Conservation (phyloP, 1,284 basidiomycete species). For the Vanrija pseudolonga region DNA sequence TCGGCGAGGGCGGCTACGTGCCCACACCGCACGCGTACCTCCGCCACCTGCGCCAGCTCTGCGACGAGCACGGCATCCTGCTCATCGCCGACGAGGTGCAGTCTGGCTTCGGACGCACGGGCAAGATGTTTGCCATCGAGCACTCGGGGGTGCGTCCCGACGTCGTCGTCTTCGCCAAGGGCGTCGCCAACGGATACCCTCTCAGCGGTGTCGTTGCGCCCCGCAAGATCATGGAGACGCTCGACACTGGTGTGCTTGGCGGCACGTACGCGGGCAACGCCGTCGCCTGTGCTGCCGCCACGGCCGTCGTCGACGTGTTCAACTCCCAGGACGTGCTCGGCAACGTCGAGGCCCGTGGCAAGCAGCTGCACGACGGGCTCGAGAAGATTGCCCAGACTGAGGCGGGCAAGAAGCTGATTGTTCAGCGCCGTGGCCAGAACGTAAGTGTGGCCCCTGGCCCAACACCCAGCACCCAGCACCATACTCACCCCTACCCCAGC, state of each 20-base stretch:
- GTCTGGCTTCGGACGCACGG: slow-evolving; percentile 67
- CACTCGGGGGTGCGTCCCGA: slow-evolving; percentile 68
- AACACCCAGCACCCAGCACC: no score
- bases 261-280: slow-evolving; percentile 66
- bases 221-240: slow-evolving; percentile 64
- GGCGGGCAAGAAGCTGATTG: slow-evolving; percentile 52
- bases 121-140: slow-evolving; percentile 72
- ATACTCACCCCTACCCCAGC: slow-evolving; percentile 18
- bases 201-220: slow-evolving; percentile 76
- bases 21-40: slow-evolving; percentile 76
- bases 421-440: slow-evolving; percentile 75
- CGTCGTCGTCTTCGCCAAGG: slow-evolving; percentile 78
- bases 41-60: slow-evolving; percentile 70
- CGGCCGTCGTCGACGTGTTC: slow-evolving; percentile 52
- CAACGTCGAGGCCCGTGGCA: slow-evolving; percentile 69
- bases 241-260: slow-evolving; percentile 31
- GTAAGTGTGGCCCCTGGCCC: slow-evolving; percentile 17
- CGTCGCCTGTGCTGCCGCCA: slow-evolving; percentile 77
- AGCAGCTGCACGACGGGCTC: slow-evolving; percentile 59
- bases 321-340: slow-evolving; percentile 57
- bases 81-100: slow-evolving; percentile 54
- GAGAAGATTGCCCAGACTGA: background rate
- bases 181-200: slow-evolving; percentile 62
- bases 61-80: slow-evolving; percentile 73
- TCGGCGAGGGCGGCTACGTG: slow-evolving; percentile 91